Conservation (phyloP, 1,284 basidiomycete species). For the Boletus calvinii region DNA sequence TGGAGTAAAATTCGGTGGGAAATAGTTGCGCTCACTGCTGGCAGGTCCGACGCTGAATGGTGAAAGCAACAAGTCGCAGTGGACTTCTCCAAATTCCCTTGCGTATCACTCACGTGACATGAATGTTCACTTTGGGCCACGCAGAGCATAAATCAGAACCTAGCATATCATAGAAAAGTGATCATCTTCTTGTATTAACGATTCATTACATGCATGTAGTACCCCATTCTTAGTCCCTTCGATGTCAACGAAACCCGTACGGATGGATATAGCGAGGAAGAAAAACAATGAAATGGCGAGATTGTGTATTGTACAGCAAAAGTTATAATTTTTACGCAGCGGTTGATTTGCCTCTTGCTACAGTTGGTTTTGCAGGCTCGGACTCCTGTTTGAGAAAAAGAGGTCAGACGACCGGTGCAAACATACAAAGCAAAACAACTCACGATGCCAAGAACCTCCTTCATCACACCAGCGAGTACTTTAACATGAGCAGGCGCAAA, state of each 20-base stretch:
- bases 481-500: constrained; percentile 34
- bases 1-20: neutral
- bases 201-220: neutral
- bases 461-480: constrained; percentile 29
- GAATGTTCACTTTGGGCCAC: neutral
- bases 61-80: no score
- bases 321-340: neutral
- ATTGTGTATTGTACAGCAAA: neutral
- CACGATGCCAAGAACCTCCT: constrained; percentile 25
- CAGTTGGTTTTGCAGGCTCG: constrained; percentile 1
- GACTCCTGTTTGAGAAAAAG: neutral
- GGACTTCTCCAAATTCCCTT: no score
- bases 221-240: neutral
- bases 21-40: neutral
- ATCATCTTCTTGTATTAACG: neutral
- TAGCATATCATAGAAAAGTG: neutral
- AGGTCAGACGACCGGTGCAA: neutral
- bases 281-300: neutral
- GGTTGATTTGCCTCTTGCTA: constrained; percentile 7
- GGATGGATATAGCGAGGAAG: neutral
- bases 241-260: neutral
- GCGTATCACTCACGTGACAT: constrained; percentile 5
- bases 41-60: no score
- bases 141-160: no score
- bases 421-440: constrained; percentile 1